phyloP scores from a whole-genome alignment of 805 yeast species.

The Suhomyces sp. region DNA sequence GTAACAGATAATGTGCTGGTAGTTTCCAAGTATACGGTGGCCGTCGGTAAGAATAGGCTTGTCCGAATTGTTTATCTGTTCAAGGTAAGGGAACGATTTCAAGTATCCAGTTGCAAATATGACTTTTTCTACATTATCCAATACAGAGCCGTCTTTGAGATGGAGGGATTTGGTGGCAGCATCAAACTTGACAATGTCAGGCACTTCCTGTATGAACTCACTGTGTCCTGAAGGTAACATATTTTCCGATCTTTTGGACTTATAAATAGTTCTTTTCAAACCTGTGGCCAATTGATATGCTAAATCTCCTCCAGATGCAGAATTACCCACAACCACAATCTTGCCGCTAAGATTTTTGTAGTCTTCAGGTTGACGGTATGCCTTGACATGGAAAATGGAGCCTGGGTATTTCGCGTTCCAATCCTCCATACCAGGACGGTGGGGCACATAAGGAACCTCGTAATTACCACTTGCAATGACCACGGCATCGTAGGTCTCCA shows the following conservation, averaged over 20 bases:
- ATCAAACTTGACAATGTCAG: conserved; percentile 42
- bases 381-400: conserved; percentile 33
- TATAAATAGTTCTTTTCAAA: conserved; percentile 41
- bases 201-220: conserved; percentile 39
- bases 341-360: conserved; percentile 27
- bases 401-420: conserved; percentile 26
- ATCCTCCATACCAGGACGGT: conserved; percentile 26
- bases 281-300: conserved; percentile 53
- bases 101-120: conserved; percentile 41
- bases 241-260: conserved; percentile 48
- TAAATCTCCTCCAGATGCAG: conserved; percentile 75
- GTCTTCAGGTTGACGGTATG: conserved; percentile 21
- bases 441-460: conserved; percentile 35
- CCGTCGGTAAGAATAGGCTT: conserved; percentile 29
- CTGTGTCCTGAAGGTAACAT: conserved; percentile 43
- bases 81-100: conserved; percentile 33
- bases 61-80: conserved; percentile 12
- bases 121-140: conserved; percentile 23
- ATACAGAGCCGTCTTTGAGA: conserved; percentile 22
- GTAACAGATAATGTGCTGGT: conserved; percentile 46
- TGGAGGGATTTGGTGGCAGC: conserved; percentile 25
- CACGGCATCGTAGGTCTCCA: conserved; percentile 34
- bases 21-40: conserved; percentile 33
- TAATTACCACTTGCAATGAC: conserved; percentile 40
- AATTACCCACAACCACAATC: conserved; percentile 72